These are phyloP conservation scores for Pelagophyceae sp. DNA, from an alignment of 352 stramenopile genomes.

Conservation along the genomic window DNA sequence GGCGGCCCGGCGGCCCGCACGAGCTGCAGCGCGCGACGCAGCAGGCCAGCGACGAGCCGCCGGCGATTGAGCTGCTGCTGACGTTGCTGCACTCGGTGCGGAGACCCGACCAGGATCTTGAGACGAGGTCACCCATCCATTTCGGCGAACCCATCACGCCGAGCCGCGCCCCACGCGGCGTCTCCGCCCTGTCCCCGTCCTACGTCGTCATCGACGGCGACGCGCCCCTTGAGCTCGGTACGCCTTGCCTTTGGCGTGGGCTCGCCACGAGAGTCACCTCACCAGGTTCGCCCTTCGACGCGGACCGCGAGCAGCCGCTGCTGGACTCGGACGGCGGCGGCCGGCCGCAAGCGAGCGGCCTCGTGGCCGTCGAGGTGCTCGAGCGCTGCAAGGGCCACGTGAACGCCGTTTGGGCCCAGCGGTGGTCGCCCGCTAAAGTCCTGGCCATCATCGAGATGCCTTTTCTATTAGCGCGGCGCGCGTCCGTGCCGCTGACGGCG, in stretches of 20 bases:
- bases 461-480: slow-evolving; percentile 45
- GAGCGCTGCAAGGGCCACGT: background rate
- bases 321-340: background rate
- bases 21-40: background rate
- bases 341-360: background rate
- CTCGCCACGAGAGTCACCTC: too few relatives aligned
- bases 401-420: background rate
- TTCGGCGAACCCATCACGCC: background rate
- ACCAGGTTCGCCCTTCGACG: background rate
- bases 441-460: slow-evolving; percentile 57
- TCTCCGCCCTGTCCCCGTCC: too few relatives aligned
- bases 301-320: background rate
- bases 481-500: slow-evolving; percentile 64
- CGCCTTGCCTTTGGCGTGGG: background rate
- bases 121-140: background rate
- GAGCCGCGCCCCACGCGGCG: background rate
- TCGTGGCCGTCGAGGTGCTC: background rate
- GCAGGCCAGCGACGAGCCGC: background rate
- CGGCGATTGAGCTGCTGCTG: slow-evolving; percentile 7
- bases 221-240: slow-evolving; percentile 1
- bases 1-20: slow-evolving; percentile 20
- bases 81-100: slow-evolving; percentile 10
- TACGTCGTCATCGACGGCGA: slow-evolving; percentile 16
- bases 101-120: background rate
- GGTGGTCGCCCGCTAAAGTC: slow-evolving; percentile 27